These are phyloP conservation scores for Diaporthe australafricana DNA, from an alignment of 2,329 filamentous ascomycete genomes.

Conservation along the genomic window DNA sequence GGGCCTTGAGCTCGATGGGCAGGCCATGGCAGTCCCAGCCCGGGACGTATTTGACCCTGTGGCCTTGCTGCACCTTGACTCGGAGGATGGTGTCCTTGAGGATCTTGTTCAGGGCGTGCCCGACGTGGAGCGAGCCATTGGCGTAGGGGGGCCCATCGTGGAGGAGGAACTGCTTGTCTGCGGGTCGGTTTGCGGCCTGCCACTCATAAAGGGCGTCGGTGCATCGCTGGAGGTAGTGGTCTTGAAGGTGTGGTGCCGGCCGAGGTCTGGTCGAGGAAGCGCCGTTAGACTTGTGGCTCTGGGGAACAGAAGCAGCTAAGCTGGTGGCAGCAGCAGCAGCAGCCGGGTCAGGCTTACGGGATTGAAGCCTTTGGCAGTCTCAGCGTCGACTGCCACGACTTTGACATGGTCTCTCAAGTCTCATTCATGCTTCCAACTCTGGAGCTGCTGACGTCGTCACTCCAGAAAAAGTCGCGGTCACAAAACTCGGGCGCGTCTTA, in stretches of 20 bases:
- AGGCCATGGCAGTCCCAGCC: slow-evolving; percentile 99
- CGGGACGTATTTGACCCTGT: slow-evolving; percentile 82
- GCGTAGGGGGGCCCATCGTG: slow-evolving; percentile 98
- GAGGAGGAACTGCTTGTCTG: slow-evolving; percentile 76
- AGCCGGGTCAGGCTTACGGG: slow-evolving; percentile 61
- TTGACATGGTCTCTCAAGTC: slow-evolving; percentile 52
- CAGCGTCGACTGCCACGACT: slow-evolving; percentile 79
- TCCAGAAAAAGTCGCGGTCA: slow-evolving; percentile 6
- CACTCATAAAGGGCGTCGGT: slow-evolving; percentile 91
- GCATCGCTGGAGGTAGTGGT: slow-evolving; percentile 77
- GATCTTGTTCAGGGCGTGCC: slow-evolving; percentile 96
- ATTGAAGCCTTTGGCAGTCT: slow-evolving; percentile 81
- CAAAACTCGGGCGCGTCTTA: slow-evolving; percentile 22
- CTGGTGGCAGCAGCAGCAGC: slow-evolving; percentile 5
- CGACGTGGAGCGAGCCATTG: slow-evolving; percentile 90
- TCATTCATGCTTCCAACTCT: slow-evolving; percentile 19
- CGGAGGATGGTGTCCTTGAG: slow-evolving; percentile 94
- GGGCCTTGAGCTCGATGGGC: slow-evolving; percentile 95
- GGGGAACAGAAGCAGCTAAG: too few relatives aligned
- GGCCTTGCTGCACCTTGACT: slow-evolving; percentile 80
- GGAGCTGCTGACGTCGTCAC: slow-evolving; percentile 1
- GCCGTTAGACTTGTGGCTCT: slow-evolving; percentile 38
- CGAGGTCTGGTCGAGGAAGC: slow-evolving; percentile 56
- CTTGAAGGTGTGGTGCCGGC: slow-evolving; percentile 60
- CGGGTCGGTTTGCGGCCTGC: slow-evolving; percentile 73